Conservation (phyloP, 352 stramenopile species). For the Nothophytophthora sp. region DNA sequence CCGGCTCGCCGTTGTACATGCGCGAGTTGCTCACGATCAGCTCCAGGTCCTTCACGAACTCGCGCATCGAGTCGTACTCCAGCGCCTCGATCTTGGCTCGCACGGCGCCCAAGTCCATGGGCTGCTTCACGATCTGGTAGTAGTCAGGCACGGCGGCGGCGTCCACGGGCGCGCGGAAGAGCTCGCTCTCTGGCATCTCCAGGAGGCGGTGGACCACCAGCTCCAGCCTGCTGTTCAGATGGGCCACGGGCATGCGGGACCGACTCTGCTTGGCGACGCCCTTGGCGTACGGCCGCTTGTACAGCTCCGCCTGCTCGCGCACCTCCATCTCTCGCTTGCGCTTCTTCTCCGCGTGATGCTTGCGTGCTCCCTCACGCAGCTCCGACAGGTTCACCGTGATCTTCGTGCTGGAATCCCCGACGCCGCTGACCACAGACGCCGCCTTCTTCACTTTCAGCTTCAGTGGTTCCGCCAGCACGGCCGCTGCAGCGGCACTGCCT, state of each 20-base stretch:
- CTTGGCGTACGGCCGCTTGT: constrained; percentile 82
- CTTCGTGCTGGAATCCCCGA: constrained; percentile 39
- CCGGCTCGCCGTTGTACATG: constrained; percentile 76
- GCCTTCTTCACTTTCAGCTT: constrained; percentile 72
- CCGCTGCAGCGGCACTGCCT: too few relatives aligned
- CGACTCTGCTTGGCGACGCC: constrained; percentile 72
- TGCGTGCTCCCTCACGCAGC: constrained; percentile 69
- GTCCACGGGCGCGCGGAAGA: constrained; percentile 76
- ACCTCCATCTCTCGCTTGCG: constrained; percentile 74
- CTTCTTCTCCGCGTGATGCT: constrained; percentile 82
- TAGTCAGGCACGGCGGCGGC: constrained; percentile 67
- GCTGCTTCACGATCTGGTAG: constrained; percentile 85
- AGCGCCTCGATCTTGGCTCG: constrained; percentile 62
- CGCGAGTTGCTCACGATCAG: constrained; percentile 88
- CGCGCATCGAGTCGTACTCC: constrained; percentile 81
- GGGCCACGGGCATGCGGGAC: constrained; percentile 72
- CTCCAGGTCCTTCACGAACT: constrained; percentile 87
- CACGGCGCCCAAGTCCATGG: constrained; percentile 79
- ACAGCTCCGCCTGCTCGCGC: constrained; percentile 75
- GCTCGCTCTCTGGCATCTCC: constrained; percentile 76
- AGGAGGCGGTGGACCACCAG: constrained; percentile 66
- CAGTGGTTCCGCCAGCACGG: constrained; percentile 36
- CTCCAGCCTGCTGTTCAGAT: constrained; percentile 69
- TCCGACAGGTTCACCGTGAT: constrained; percentile 82
- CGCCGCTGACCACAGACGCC: constrained; percentile 13